Percentiles rank a stretch among this genome's conserved stretches.
phyloP scores from a whole-genome alignment of 495 filamentous ascomycete species.

The Parachaetomium inaequale region DNA sequence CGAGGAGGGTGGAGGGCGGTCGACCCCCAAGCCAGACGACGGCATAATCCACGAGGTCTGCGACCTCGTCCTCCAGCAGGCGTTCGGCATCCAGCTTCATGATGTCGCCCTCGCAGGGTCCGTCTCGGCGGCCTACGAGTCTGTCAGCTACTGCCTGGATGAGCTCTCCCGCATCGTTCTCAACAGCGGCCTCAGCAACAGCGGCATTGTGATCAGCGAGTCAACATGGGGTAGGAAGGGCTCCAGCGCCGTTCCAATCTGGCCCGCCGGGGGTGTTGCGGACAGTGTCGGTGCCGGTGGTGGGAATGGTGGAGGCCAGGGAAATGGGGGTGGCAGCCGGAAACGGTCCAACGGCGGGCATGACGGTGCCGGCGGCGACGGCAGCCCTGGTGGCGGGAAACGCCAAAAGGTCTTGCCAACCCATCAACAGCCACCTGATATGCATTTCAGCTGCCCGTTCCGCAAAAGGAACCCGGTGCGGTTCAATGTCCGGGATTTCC shows the following conservation, averaged over 20 bases:
- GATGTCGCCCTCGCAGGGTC: constrained; percentile 24
- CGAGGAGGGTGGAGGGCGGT: not conserved
- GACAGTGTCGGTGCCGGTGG: not conserved
- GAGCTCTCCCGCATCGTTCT: constrained; percentile 27
- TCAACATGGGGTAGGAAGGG: not conserved
- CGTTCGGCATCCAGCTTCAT: constrained; percentile 26
- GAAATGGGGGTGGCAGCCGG: not conserved
- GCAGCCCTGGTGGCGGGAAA: constrained; percentile 17
- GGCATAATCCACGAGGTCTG: constrained; percentile 24
- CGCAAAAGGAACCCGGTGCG: constrained; percentile 39
- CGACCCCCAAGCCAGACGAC: constrained; percentile 9
- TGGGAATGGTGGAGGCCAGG: not conserved
- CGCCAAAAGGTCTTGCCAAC: constrained; percentile 10
- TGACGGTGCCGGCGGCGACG: constrained; percentile 8
- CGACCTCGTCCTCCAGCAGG: constrained; percentile 24
- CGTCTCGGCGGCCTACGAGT: constrained; percentile 18
- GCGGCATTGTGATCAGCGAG: constrained; percentile 9
- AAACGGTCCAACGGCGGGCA: constrained; percentile 15
- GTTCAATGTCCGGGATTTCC: constrained; percentile 37
- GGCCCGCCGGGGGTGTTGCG: not conserved
- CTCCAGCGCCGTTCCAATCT: constrained; percentile 3
- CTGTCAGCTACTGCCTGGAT: constrained; percentile 27
- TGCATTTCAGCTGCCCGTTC: constrained; percentile 34
- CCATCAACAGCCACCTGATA: not conserved
- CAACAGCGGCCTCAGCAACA: constrained; percentile 4